Evolutionary conservation across 768 basidiomycete species (phyloP).

Genomic region (Boletus bicolor): DNA sequence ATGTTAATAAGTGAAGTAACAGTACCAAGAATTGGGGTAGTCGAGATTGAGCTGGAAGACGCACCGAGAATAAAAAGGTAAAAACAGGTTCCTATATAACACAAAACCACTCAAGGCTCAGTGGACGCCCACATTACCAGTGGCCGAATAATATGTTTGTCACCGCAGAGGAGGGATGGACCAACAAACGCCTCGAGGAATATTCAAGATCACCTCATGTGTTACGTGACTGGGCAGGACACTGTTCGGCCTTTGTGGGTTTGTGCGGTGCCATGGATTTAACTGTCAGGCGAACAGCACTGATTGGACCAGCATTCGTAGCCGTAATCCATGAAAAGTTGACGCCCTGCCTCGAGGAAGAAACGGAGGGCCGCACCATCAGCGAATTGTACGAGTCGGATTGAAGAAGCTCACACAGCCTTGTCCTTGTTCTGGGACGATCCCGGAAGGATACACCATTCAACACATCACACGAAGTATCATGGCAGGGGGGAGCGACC

Average conservation of each 20-base stretch:
- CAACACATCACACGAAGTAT: not conserved
- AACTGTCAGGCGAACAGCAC: not conserved
- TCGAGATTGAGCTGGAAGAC: not conserved
- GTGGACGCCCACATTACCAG: conserved; percentile 5
- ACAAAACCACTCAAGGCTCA: not conserved
- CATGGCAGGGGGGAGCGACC: not conserved
- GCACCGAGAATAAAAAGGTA: not conserved
- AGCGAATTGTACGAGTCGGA: not conserved
- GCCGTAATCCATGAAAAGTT: not conserved
- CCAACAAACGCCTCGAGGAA: conserved; percentile 15
- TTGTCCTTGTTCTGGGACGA: not conserved
- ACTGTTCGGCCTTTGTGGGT: not conserved
- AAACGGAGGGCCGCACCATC: conserved; percentile 1
- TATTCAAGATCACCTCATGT: conserved; percentile 19
- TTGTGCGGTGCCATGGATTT: not conserved
- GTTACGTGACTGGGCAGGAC: conserved; percentile 10
- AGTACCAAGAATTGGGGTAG: not conserved
- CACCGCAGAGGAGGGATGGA: not conserved
- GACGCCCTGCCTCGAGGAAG: conserved; percentile 12
- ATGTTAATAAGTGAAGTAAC: not conserved
- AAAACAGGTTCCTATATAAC: conserved; percentile 1
- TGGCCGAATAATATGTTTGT: not conserved
- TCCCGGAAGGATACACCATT: not conserved
- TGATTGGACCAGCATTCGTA: conserved; percentile 2
- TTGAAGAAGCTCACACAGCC: not conserved